Evolutionary conservation across 2,329 filamentous ascomycete species (phyloP), one percentile per base, ranked within the genome.

Genomic region (Colletotrichum brevisporum): DNA sequence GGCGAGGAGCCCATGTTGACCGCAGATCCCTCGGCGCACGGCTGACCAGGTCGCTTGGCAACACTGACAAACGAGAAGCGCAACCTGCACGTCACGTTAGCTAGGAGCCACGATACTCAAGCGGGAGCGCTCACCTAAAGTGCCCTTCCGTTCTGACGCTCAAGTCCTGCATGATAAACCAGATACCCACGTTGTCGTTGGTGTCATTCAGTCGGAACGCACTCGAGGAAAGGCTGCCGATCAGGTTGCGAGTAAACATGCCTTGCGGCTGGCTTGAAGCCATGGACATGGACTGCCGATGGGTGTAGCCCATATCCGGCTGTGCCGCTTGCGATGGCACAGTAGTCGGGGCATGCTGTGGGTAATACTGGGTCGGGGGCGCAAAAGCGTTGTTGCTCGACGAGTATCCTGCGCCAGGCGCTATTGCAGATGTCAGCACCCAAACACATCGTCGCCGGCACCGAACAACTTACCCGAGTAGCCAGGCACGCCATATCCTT

Each of bases 121-220:
- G n/a, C 21, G 5, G n/a, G 43, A 12, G 16, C n/a, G 26, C 80
- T 75, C 86, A 97, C 94, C 95, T 88, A 80, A 98, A 99, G 69
- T 86, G 89, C 12, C 96, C 96, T 79, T 98, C 96, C 0, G 94
- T 97, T 53, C 96, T 89, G 39, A 99, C 95, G 75, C 94, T 97
- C 51, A 99, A 85, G 81, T 99, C 96, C 79, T 98, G 95, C 61
- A 98, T 85, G 53, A 99, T 93, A 76, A 99, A 99, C 95, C 95
- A 99, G 72, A 97, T 94, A 2, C 95, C 95, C 58, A 93, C 90
- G 78, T 94, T 93, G 72, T 94, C 91, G 16, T 92, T 85, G 0
- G 90, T 89, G 73, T 98, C 95, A 2, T 89, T 91, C 61, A 98
- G 86, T 39, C 92, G 90, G 77, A 95, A 95, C 2, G 95, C 95